phyloP scores from a whole-genome alignment of 352 stramenopile genomes.

The Globisporangium emineosum region DNA sequence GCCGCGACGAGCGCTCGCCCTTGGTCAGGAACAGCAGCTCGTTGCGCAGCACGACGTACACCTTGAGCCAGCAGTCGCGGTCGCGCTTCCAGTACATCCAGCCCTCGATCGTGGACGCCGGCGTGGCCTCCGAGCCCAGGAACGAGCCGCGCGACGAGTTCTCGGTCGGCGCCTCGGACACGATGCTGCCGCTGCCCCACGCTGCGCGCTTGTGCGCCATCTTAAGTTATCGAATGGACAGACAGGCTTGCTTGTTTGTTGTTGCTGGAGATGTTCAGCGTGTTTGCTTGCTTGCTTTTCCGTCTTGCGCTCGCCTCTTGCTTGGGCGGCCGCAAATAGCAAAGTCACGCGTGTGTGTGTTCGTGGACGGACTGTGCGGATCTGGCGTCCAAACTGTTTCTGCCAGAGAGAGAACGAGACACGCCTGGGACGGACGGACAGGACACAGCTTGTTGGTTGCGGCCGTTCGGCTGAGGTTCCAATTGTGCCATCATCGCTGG shows the following conservation, averaged over 20 bases:
- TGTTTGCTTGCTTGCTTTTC: neutral
- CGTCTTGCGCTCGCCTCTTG: no score
- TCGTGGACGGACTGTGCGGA: neutral
- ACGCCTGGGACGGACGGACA: neutral
- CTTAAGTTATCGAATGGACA: neutral
- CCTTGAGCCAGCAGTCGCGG: constrained; percentile 68
- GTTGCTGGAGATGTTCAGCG: neutral
- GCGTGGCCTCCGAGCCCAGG: constrained; percentile 24
- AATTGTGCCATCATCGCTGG: neutral
- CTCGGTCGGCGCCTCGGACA: constrained; percentile 43
- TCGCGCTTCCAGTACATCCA: constrained; percentile 82
- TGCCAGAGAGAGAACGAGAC: constrained; percentile 9
- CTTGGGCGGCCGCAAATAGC: neutral
- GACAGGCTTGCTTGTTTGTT: neutral
- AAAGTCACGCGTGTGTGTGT: constrained; percentile 4
- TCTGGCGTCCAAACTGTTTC: constrained; percentile 5
- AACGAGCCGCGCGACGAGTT: constrained; percentile 31
- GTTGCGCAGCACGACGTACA: constrained; percentile 65
- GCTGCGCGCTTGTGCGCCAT: constrained; percentile 29
- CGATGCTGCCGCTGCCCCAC: constrained; percentile 28
- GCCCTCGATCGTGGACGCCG: constrained; percentile 31
- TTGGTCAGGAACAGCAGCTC: constrained; percentile 70
- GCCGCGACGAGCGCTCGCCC: constrained; percentile 27
- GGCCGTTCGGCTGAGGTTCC: no score
- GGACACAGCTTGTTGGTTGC: neutral